These are phyloP conservation scores for Porphyra umbilicalis DNA, from an alignment of 31 red algal genomes.

Conservation along the genomic window DNA sequence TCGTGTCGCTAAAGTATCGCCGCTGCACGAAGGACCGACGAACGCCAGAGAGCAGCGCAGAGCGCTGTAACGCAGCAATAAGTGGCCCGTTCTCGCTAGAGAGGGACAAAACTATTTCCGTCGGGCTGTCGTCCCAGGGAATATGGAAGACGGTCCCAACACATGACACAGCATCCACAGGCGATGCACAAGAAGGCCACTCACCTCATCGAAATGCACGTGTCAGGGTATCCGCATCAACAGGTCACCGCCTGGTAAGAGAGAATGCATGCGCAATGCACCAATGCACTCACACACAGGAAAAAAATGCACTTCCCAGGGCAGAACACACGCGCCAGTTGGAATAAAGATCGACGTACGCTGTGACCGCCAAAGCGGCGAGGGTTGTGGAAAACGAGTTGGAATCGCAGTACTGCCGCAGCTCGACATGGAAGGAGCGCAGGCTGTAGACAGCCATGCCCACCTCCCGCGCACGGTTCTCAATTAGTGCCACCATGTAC, in stretches of 20 bases:
- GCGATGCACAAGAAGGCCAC: too few species aligned
- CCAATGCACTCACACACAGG: neutral
- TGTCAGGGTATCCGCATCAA: too few species aligned
- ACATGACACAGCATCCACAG: too few species aligned
- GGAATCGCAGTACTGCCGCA: conserved; percentile 72
- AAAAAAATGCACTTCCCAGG: neutral
- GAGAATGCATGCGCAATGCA: too few species aligned
- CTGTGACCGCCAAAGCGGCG: conserved; percentile 44
- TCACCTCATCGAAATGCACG: too few species aligned
- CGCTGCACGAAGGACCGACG: conserved; percentile 30
- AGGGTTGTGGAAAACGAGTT: conserved; percentile 51
- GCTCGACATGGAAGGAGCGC: conserved; percentile 67
- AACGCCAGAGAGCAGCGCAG: conserved; percentile 2
- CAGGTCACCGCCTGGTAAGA: too few species aligned
- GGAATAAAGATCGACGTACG: neutral
- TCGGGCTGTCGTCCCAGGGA: conserved; percentile 7
- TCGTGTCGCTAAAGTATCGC: conserved; percentile 75
- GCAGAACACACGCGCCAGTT: neutral
- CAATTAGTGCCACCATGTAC: conserved; percentile 76
- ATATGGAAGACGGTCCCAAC: too few species aligned
- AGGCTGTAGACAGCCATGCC: conserved; percentile 76
- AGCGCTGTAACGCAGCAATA: conserved; percentile 56
- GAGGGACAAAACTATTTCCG: conserved; percentile 65
- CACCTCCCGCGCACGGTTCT: conserved; percentile 71
- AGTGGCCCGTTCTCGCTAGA: conserved; percentile 42